These are phyloP conservation scores for Stagonosporopsis tanaceti DNA, from an alignment of 2,329 filamentous ascomycete genomes.

Conservation along the genomic window DNA sequence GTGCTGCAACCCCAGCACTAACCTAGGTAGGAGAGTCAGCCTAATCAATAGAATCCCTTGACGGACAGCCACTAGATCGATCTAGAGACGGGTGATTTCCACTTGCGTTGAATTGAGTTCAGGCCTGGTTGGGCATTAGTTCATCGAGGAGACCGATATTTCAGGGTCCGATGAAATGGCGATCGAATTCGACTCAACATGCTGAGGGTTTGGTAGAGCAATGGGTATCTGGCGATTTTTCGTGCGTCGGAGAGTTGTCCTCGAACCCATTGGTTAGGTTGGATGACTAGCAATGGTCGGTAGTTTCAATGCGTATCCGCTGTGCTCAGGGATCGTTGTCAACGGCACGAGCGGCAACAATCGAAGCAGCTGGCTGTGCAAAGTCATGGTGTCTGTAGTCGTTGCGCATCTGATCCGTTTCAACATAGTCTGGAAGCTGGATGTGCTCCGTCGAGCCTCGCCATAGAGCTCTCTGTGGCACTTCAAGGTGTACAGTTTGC, in stretches of 20 bases:
- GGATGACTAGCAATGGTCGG: not conserved
- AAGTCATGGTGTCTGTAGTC: not conserved
- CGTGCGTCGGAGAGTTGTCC: too few relatives aligned
- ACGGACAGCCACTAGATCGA: too few relatives aligned
- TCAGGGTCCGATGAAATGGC: too few relatives aligned
- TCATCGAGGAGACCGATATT: too few relatives aligned
- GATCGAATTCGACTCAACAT: too few relatives aligned
- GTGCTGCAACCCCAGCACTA: too few relatives aligned
- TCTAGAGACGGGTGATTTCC: too few relatives aligned
- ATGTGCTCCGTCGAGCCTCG: constrained; percentile 44
- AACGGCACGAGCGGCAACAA: not conserved
- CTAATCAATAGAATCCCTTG: too few relatives aligned
- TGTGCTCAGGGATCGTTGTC: not conserved
- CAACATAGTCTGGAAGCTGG: constrained; percentile 52
- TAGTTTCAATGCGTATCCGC: not conserved
- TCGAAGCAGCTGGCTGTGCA: not conserved
- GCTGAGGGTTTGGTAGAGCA: too few relatives aligned
- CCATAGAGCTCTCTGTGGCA: constrained; percentile 52
- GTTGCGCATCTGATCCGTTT: constrained; percentile 14
- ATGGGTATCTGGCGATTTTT: not conserved
- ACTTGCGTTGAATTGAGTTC: too few relatives aligned
- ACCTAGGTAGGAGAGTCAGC: too few relatives aligned
- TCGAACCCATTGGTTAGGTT: not conserved
- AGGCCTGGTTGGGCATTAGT: too few relatives aligned
- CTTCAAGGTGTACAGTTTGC: constrained; percentile 25